Percentiles rank a stretch among this genome's conserved stretches.
These are phyloP conservation scores for Chaetomiaceae sp. DNA, from an alignment of 2,329 filamentous ascomycete genomes.

Conservation along the genomic window DNA sequence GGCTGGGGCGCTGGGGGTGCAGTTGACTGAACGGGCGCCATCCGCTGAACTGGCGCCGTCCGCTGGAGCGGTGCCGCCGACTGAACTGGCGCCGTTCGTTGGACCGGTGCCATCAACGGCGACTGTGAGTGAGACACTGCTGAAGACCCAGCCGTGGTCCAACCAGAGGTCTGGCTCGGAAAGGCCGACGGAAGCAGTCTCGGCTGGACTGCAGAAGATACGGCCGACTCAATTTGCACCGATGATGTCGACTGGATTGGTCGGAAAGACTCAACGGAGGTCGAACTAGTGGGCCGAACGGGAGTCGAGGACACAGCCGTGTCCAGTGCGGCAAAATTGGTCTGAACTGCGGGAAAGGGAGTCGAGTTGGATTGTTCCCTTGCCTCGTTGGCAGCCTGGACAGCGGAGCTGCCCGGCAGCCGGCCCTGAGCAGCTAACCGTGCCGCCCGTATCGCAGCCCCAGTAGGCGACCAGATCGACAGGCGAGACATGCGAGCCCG, in stretches of 20 bases:
- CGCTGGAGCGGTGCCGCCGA: too few species aligned
- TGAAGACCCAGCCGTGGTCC: neutral
- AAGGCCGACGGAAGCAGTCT: too few species aligned
- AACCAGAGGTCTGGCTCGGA: neutral
- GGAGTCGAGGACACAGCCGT: too few species aligned
- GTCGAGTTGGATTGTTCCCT: neutral
- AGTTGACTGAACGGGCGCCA: neutral
- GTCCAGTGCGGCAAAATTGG: too few species aligned
- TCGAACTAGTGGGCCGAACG: too few species aligned
- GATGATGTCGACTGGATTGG: too few species aligned
- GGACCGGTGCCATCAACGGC: too few species aligned
- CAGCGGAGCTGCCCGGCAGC: neutral
- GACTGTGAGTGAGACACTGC: neutral
- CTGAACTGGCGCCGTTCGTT: too few species aligned
- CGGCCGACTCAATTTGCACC: too few species aligned
- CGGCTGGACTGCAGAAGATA: neutral
- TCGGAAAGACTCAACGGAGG: too few species aligned
- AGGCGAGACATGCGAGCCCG: constrained; percentile 8
- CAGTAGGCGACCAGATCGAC: neutral
- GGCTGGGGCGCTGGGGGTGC: neutral
- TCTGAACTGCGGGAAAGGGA: too few species aligned
- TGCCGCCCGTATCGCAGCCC: neutral
- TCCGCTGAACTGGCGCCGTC: too few species aligned
- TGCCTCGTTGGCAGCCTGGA: neutral
- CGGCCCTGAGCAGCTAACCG: neutral